Evolutionary conservation across 768 basidiomycete species (phyloP), one percentile per base, ranked within the genome.

Genomic region (Auricularia sp.): DNA sequence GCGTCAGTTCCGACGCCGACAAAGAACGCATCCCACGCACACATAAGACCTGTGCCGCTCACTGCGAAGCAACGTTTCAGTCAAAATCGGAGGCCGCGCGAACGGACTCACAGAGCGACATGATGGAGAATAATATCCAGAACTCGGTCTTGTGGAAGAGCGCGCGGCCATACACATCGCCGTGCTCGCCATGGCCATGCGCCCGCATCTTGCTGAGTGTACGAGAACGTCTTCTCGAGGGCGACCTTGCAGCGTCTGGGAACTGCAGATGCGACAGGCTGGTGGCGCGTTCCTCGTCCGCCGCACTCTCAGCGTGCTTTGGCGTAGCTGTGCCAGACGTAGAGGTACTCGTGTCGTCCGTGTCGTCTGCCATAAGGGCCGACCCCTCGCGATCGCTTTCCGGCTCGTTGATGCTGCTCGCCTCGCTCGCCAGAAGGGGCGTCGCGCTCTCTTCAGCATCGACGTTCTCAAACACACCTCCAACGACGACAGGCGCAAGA

Each of bases 41-140:
- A 92, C 86, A 89, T 90, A 45, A 92, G 65, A 3, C 90, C 89
- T 11, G 84, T 88, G 10, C 90, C 90, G 64, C 84, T 83, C 68
- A 90, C 87, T 87, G 64, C 2, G 66, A 34, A 59, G 65, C 10
- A 62, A 3, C 39, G 3, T 42, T 42, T 21, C 3, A 44, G 18
- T n/a, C 45, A 3, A 62, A 29, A 39, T 35, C 35, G 35, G 18
- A n/a, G 13, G 21, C 44, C 8, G 21, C n/a, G 16, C 59, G 21
- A 58, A 35, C 33, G 21, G 3, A 78, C 86, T 65, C 69, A 89
- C 87, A 75, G 34, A 88, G 74, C 0, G 80, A 78, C 39, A 85
- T 78, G 36, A 87, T 83, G 0, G 69, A 62, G 63, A 82, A 84
- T 21, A 90, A 69, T 16, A 89, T 70, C 81, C 85, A 87, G 69